Evolutionary conservation across 2,329 filamentous ascomycete genomes (phyloP).

Genomic region (Fusarium chuoi): DNA sequence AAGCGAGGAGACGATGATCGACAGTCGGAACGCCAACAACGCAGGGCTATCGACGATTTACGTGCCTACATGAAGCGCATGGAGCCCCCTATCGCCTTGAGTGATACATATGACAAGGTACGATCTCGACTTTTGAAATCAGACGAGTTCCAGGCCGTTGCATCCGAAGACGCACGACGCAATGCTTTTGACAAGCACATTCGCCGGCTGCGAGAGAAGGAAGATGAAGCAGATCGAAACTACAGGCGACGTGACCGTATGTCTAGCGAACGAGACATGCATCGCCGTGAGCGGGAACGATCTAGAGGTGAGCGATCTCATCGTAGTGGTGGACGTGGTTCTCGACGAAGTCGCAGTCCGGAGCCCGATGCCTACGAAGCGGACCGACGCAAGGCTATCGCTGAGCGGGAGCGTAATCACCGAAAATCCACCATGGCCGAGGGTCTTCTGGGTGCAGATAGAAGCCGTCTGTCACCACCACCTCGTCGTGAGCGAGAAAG

Average conservation of each 20-base stretch:
- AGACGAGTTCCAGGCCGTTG: slow-evolving; percentile 85
- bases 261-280: slow-evolving; percentile 60
- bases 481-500: slow-evolving; percentile 33
- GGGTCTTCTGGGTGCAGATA: slow-evolving; percentile 65
- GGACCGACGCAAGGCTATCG: slow-evolving; percentile 91
- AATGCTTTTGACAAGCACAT: slow-evolving; percentile 92
- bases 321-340: slow-evolving; percentile 65
- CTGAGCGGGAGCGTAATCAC: slow-evolving; percentile 93
- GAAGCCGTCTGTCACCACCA: slow-evolving; percentile 56
- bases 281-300: slow-evolving; percentile 71
- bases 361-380: slow-evolving; percentile 95
- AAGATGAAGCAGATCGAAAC: slow-evolving; percentile 80
- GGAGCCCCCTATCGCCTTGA: slow-evolving; percentile 80
- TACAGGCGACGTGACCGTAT: slow-evolving; percentile 67
- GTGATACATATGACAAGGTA: slow-evolving; percentile 91
- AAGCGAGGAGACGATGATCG: slow-evolving; percentile 85
- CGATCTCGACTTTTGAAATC: slow-evolving; percentile 80
- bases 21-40: slow-evolving; percentile 85
- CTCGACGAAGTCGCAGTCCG: slow-evolving; percentile 83
- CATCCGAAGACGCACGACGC: slow-evolving; percentile 83
- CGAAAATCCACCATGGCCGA: slow-evolving; percentile 80
- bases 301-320: slow-evolving; percentile 71
- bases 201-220: slow-evolving; percentile 89
- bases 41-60: slow-evolving; percentile 84
- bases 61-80: slow-evolving; percentile 89